Percentiles rank a stretch among this genome's conserved stretches.
Conservation (phyloP, 768 basidiomycete genomes). For the Rickenella mellea region DNA sequence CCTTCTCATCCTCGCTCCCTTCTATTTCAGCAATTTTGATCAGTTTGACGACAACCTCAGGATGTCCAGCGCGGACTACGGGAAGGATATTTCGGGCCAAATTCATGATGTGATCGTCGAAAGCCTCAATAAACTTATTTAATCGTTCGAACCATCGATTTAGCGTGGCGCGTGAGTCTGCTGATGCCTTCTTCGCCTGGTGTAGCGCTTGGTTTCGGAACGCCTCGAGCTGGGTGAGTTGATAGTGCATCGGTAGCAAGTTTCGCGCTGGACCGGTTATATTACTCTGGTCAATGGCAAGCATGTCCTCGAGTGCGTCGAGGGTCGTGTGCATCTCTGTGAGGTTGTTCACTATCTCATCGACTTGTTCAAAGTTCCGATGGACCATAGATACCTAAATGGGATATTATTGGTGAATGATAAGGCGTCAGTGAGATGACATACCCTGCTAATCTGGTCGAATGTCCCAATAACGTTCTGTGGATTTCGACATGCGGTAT, state of each 20-base stretch:
- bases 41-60: constrained; percentile 83
- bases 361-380: constrained; percentile 88
- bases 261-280: constrained; percentile 84
- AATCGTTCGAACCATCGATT: constrained; percentile 79
- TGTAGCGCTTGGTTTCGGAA: constrained; percentile 95
- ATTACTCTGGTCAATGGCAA: constrained; percentile 63
- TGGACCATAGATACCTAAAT: constrained; percentile 91
- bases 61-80: constrained; percentile 70
- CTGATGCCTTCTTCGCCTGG: constrained; percentile 77
- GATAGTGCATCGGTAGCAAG: constrained; percentile 83
- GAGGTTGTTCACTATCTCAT: constrained; percentile 91
- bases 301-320: constrained; percentile 66
- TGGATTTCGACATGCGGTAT: constrained; percentile 69
- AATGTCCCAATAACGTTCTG: constrained; percentile 74
- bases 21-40: constrained; percentile 93
- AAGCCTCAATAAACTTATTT: constrained; percentile 67
- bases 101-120: constrained; percentile 77
- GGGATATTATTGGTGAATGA: background rate
- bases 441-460: constrained; percentile 89
- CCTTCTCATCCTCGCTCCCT: constrained; percentile 91
- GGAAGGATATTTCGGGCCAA: constrained; percentile 69
- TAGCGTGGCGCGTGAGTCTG: constrained; percentile 57
- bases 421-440: constrained; percentile 19
- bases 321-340: constrained; percentile 87
- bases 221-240: constrained; percentile 83